These are phyloP conservation scores for Nyctanthes arbortristis DNA, from an alignment of 257 asterid genomes.

Conservation along the genomic window DNA sequence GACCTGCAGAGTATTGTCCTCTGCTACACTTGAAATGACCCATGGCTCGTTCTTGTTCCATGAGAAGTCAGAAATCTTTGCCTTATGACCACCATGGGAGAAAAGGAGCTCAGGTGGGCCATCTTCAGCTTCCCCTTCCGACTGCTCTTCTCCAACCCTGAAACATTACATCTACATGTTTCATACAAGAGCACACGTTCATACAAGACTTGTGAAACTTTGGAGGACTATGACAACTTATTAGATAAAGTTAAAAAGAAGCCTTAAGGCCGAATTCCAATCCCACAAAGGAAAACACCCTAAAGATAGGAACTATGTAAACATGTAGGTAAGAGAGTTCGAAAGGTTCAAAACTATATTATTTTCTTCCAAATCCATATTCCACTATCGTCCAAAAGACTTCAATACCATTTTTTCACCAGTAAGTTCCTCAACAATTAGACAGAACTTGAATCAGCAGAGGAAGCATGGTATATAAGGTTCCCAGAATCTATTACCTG, in stretches of 20 bases:
- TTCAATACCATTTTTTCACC: background rate
- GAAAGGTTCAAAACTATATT: background rate
- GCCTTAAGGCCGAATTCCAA: background rate
- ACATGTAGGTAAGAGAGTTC: background rate
- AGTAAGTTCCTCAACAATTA: background rate
- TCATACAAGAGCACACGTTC: background rate
- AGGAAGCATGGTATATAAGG: background rate
- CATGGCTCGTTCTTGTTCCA: conserved; percentile 89
- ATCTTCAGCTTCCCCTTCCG: conserved; percentile 99
- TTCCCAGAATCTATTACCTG: conserved; percentile 45
- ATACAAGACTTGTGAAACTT: background rate
- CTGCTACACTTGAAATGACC: conserved; percentile 96
- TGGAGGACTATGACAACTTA: background rate
- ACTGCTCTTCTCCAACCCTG: conserved; percentile 95
- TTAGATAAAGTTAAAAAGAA: background rate
- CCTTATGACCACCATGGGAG: conserved; percentile 96
- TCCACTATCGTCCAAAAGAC: background rate
- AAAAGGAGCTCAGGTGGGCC: conserved; percentile 96
- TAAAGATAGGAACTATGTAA: background rate
- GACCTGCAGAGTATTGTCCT: conserved; percentile 82
- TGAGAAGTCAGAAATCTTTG: conserved; percentile 87
- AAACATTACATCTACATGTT: too few relatives aligned
- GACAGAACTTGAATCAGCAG: background rate
- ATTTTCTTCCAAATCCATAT: background rate
- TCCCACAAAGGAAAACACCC: background rate